Evolutionary conservation across 768 basidiomycete genomes (phyloP), one percentile per base, ranked within the genome.

Genomic region (Tulasnella sp.): DNA sequence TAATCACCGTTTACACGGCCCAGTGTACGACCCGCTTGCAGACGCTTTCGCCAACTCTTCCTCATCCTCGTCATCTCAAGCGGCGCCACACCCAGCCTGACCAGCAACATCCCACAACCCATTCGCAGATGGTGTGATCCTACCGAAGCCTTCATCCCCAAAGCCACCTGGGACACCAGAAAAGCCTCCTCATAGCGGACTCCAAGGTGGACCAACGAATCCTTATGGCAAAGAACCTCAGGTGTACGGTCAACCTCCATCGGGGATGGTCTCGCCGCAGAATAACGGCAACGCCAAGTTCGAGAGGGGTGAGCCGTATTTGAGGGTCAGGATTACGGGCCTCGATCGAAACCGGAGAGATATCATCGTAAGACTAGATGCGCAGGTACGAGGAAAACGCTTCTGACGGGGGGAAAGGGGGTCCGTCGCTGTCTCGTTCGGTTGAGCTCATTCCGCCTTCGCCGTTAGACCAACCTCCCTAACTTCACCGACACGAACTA

Each of bases 341-440:
- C 85, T 99, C 83, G 98, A 99, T 86, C 90, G 98, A 86, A 98
- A 99, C 87, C 89, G 96, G 85, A 89, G 97, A 83, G 98, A 99
- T 83, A 92, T 98, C 81, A 90, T 98, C 84, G 89, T 99, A 84
- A 92, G 95, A 84, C 91, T 99, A 81, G 98, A 99, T 85, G 96
- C 96, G 21, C 95, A 97, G 89, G 97, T 97, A 83, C 82, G 89
- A 86, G 36, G 14, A 48, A 71, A 71, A 24, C 38, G 31, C 42
- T 38, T 10, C 9, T 19, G 31, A 18, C 21, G n/a, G n/a, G n/a
- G n/a, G n/a, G n/a, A n/a, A 31, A 74, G 72, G 72, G 19, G 6
- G 9, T 74, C 0, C 68, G 58, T 27, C 62, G 39, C 72, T 21
- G 24, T 12, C 31, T n/a, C 5, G 9, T 24, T 10, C 46, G 62